These are phyloP conservation scores for Fagopyrum esculentum DNA, from an alignment of 148 eudicot genomes.

Conservation along the genomic window DNA sequence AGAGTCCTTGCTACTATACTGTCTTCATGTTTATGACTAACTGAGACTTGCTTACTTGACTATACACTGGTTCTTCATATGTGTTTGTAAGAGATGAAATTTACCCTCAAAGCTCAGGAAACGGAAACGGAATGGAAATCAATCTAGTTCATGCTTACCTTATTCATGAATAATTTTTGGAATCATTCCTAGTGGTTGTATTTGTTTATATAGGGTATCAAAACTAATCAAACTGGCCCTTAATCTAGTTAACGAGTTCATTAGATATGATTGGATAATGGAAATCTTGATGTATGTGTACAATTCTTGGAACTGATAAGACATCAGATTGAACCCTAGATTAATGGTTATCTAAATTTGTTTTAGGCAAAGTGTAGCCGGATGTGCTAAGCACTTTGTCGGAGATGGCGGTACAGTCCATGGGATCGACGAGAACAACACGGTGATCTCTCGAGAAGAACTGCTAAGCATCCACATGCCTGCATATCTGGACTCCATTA, in stretches of 20 bases:
- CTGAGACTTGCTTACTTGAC: neutral
- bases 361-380: slow-evolving; percentile 51
- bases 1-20: slow-evolving; percentile 15
- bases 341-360: neutral
- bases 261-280: neutral
- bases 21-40: neutral
- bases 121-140: too few relatives aligned
- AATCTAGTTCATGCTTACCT: too few relatives aligned
- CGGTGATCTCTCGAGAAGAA: slow-evolving; percentile 30
- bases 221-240: too few relatives aligned
- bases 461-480: slow-evolving; percentile 64
- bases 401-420: slow-evolving; percentile 73
- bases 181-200: too few relatives aligned
- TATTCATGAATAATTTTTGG: too few relatives aligned
- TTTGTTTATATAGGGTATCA: too few relatives aligned
- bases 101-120: too few relatives aligned
- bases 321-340: neutral
- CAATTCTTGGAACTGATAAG: neutral
- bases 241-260: too few relatives aligned
- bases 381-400: slow-evolving; percentile 78
- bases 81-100: too few relatives aligned
- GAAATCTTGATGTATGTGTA: too few relatives aligned
- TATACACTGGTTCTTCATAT: neutral
- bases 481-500: slow-evolving; percentile 50
- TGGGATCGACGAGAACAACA: slow-evolving; percentile 68